Percentiles rank a stretch among this genome's conserved stretches.
These are phyloP conservation scores for Aeschynomene evenia DNA, from an alignment of 306 rosid species.

Conservation along the genomic window DNA sequence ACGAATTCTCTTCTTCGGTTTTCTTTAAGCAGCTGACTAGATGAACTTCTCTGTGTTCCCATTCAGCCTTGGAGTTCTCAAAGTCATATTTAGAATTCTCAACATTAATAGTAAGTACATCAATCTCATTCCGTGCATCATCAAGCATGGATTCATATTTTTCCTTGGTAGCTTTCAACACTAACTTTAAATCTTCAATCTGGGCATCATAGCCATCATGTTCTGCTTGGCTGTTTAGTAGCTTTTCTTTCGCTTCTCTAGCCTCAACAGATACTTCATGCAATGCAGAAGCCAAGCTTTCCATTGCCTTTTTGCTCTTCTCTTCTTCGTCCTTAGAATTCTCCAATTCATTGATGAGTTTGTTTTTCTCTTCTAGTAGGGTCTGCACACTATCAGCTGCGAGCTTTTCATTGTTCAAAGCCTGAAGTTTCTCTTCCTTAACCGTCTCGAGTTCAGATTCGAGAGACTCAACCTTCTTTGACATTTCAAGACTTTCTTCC, in stretches of 20 bases:
- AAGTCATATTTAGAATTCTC: slow-evolving; percentile 59
- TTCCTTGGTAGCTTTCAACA: slow-evolving; percentile 77
- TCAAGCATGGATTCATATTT: slow-evolving; percentile 68
- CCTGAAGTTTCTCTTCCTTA: slow-evolving; percentile 80
- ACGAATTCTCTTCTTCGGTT: slow-evolving; percentile 58
- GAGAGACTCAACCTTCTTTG: slow-evolving; percentile 52
- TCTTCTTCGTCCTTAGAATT: slow-evolving; percentile 84
- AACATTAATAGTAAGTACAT: slow-evolving; percentile 49
- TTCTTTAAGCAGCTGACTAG: slow-evolving; percentile 64
- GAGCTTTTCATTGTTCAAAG: slow-evolving; percentile 73
- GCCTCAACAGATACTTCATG: slow-evolving; percentile 92
- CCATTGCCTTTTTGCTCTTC: slow-evolving; percentile 95
- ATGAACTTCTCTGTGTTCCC: slow-evolving; percentile 78
- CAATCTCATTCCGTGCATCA: slow-evolving; percentile 67
- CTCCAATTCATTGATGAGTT: slow-evolving; percentile 73
- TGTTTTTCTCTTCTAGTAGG: slow-evolving; percentile 83
- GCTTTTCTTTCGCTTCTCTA: slow-evolving; percentile 75
- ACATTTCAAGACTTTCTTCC: slow-evolving; percentile 61
- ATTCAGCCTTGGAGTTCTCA: slow-evolving; percentile 60
- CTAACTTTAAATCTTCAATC: slow-evolving; percentile 76
- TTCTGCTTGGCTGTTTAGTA: slow-evolving; percentile 53
- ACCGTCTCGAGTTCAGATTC: slow-evolving; percentile 61
- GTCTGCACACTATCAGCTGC: slow-evolving; percentile 89
- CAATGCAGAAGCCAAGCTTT: slow-evolving; percentile 93
- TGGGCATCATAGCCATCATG: slow-evolving; percentile 54